Percentiles rank a stretch among this genome's conserved stretches.
These are phyloP conservation scores for Amoebophrya sp. DNA, from an alignment of 169 alveolate genomes.

Conservation along the genomic window DNA sequence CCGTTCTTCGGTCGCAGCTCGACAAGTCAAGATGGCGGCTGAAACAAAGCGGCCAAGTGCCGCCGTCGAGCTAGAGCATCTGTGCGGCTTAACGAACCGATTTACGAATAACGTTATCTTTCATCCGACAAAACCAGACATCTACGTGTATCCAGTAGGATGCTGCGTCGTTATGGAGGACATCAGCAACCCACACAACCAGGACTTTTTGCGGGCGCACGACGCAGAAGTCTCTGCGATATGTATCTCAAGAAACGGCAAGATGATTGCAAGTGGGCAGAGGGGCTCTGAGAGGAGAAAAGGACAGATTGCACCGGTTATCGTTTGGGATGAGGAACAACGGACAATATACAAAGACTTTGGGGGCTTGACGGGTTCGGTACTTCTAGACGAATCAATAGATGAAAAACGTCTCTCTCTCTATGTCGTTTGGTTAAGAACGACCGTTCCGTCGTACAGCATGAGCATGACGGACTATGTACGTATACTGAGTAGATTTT, in stretches of 20 bases:
- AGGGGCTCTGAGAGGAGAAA: not conserved
- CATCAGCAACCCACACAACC: not conserved
- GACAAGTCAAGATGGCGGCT: not conserved
- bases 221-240: conserved; percentile 7
- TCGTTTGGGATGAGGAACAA: conserved; percentile 10
- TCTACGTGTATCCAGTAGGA: not conserved
- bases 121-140: not conserved
- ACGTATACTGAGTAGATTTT: no score
- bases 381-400: no score
- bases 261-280: not conserved
- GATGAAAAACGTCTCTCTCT: no score
- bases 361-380: not conserved
- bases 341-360: not conserved
- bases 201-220: conserved; percentile 8
- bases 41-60: not conserved
- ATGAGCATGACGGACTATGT: no score
- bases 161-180: conserved; percentile 20
- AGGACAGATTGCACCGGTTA: not conserved
- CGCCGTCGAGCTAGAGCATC: conserved; percentile 3
- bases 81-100: conserved; percentile 8
- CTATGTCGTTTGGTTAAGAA: no score
- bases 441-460: no score
- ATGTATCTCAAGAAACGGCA: not conserved
- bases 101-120: not conserved
- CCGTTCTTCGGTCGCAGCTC: no score